These are phyloP conservation scores for Lachnellula hyalina DNA, from an alignment of 2,329 filamentous ascomycete genomes.

Conservation along the genomic window DNA sequence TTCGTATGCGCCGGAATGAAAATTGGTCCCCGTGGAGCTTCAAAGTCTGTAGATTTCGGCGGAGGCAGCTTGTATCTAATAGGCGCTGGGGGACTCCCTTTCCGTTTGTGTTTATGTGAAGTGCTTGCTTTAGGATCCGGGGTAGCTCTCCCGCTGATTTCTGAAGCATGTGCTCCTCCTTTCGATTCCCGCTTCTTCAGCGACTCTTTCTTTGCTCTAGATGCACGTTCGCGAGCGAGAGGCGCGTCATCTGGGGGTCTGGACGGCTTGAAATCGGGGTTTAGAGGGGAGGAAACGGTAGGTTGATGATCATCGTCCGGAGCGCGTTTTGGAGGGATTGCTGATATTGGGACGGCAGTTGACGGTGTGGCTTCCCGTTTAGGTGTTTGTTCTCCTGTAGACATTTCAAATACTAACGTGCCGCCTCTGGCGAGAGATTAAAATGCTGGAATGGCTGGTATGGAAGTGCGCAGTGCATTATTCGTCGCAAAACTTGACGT, in stretches of 20 bases:
- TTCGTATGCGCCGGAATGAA: slow-evolving; percentile 53
- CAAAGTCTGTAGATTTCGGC: slow-evolving; percentile 57
- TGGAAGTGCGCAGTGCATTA: too few species aligned
- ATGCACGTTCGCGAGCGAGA: slow-evolving; percentile 29
- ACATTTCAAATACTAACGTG: slow-evolving; percentile 9
- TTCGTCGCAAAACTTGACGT: too few species aligned
- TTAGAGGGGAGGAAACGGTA: slow-evolving; percentile 68
- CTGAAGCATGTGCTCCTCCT: slow-evolving; percentile 35
- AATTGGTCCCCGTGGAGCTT: slow-evolving; percentile 51
- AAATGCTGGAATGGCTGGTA: too few species aligned
- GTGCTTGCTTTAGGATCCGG: slow-evolving; percentile 46
- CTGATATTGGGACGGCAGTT: slow-evolving; percentile 32
- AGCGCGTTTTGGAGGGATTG: slow-evolving; percentile 58
- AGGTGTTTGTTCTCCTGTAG: slow-evolving; percentile 35
- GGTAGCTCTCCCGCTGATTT: slow-evolving; percentile 49
- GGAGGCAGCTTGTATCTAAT: slow-evolving; percentile 60
- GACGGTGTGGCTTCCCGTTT: slow-evolving; percentile 40
- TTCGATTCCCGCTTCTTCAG: slow-evolving; percentile 65
- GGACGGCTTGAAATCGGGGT: slow-evolving; percentile 54
- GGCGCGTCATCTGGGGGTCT: slow-evolving; percentile 29
- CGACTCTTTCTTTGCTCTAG: slow-evolving; percentile 58
- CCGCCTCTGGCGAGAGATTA: neutral
- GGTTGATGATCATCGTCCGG: slow-evolving; percentile 67
- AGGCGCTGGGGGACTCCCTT: slow-evolving; percentile 39
- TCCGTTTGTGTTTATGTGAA: slow-evolving; percentile 34